Base-by-base conservation (phyloP, 75 land plant genomes). In the Sequoiadendron giganteum region DNA sequence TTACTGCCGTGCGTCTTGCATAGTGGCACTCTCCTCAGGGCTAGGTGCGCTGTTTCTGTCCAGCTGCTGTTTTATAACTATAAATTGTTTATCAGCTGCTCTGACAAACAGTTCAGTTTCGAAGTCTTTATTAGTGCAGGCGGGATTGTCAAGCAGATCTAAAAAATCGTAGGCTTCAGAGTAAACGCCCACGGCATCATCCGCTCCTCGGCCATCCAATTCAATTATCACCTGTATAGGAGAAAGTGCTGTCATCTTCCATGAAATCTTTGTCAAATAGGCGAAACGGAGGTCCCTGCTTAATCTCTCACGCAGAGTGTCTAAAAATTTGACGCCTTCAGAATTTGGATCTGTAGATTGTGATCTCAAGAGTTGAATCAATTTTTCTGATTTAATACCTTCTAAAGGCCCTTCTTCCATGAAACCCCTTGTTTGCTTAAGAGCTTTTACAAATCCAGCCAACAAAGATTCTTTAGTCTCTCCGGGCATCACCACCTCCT, bases 61-160 rank as follows among this genome's bases (percentile, higher is more conserved):
- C 0, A 48, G 52, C 0, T 48, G 0, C 52, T 15, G 18, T 56
- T 18, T 4, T 21, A 56, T 4, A 3, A 2, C 4, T 18, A 18
- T 18, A 18, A 56, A 21, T 61, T 61, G 68, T 19, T 61, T 21
- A 72, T 72, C 36, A 32, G 76, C 36, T 9, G 36, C 76, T 10
- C 36, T 32, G 36, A 32, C 76, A 11, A 72, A 10, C 3, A 61
- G 6, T 61, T 61, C 68, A 0, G 68, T 28, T 0, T 21, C 0
- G 68, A 5, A 4, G 6, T 1, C 0, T 0, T 5, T 0, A 0
- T 21, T 0, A 5, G 28, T 5, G 1, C 21, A 28, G 36, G 11
- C 36, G 36, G 76, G 36, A 34, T 14, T 75, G 77, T 75, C 77
- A 13, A 75, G 39, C 13, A 75, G 2, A 75, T 75, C 77, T 11